Percentiles rank a stretch among this genome's conserved stretches.
Conservation (phyloP, 1,284 basidiomycete genomes). For the Ustilago xerochloae region DNA sequence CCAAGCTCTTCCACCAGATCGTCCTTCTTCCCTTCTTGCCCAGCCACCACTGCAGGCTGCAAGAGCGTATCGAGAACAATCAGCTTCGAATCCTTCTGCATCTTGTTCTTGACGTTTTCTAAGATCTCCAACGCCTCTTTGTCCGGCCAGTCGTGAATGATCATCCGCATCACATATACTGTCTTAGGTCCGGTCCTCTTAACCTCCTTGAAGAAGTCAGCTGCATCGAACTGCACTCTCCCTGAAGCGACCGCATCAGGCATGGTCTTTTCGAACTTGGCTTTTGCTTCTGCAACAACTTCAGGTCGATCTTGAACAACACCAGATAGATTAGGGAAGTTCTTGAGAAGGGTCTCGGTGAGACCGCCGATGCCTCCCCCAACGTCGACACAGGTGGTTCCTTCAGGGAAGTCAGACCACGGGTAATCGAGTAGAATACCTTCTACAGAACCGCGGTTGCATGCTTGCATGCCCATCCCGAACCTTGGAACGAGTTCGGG, state of each 20-base stretch:
- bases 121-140: constrained; percentile 17
- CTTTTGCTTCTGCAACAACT: constrained; percentile 15
- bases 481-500: constrained; percentile 8
- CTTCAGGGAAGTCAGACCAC: constrained; percentile 16
- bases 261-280: constrained; percentile 20
- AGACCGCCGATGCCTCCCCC: constrained; percentile 29
- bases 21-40: not conserved
- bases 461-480: constrained; percentile 21
- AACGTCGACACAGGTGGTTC: constrained; percentile 26
- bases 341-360: constrained; percentile 1
- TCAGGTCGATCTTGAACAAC: constrained; percentile 29
- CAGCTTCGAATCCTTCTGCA: constrained; percentile 26
- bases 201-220: constrained; percentile 31
- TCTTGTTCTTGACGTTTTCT: constrained; percentile 22
- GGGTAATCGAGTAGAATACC: constrained; percentile 25
- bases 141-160: constrained; percentile 34
- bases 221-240: constrained; percentile 20
- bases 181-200: constrained; percentile 1
- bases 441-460: constrained; percentile 13
- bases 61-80: constrained; percentile 30
- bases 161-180: constrained; percentile 31
- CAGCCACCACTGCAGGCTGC: constrained; percentile 26
- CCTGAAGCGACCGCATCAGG: constrained; percentile 28
- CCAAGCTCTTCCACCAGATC: constrained; percentile 8
- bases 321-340: constrained; percentile 17